These are phyloP conservation scores for Collybia nuda DNA, from an alignment of 768 basidiomycete genomes.

Conservation along the genomic window DNA sequence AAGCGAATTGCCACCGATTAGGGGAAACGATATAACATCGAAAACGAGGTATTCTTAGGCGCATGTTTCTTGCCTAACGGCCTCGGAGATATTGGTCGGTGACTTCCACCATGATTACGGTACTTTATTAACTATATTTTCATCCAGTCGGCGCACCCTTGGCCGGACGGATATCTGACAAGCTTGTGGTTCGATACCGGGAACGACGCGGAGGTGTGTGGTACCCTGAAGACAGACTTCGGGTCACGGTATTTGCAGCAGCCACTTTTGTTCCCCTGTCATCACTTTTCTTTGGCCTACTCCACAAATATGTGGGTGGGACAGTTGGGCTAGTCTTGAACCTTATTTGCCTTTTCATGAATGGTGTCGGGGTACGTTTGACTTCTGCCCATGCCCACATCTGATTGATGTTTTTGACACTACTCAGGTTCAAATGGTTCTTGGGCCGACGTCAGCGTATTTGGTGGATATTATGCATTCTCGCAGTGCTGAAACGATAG, in stretches of 20 bases:
- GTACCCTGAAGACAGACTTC: conserved; percentile 54
- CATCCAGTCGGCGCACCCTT: conserved; percentile 47
- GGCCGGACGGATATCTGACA: conserved; percentile 45
- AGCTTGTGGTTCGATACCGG: conserved; percentile 35
- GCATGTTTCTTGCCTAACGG: not conserved
- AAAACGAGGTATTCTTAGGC: not conserved
- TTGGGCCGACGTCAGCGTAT: conserved; percentile 47
- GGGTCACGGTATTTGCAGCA: conserved; percentile 36
- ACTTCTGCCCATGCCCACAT: not conserved
- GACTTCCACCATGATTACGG: not conserved
- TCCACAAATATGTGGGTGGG: conserved; percentile 36
- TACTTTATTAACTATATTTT: no score
- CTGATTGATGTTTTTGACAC: no score
- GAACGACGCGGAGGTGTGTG: conserved; percentile 39
- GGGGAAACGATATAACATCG: conserved; percentile 1
- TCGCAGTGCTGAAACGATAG: conserved; percentile 49
- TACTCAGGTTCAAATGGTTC: conserved; percentile 40
- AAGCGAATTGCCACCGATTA: not conserved
- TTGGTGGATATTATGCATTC: conserved; percentile 47
- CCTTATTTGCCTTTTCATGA: conserved; percentile 15
- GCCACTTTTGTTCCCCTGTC: conserved; percentile 43
- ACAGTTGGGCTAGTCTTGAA: conserved; percentile 11
- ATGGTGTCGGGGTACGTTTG: conserved; percentile 20
- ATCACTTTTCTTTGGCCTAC: conserved; percentile 35
- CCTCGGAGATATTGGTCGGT: conserved; percentile 1